These are phyloP conservation scores for Austropuccinia psidii DNA, from an alignment of 1,284 basidiomycete genomes.

Conservation along the genomic window DNA sequence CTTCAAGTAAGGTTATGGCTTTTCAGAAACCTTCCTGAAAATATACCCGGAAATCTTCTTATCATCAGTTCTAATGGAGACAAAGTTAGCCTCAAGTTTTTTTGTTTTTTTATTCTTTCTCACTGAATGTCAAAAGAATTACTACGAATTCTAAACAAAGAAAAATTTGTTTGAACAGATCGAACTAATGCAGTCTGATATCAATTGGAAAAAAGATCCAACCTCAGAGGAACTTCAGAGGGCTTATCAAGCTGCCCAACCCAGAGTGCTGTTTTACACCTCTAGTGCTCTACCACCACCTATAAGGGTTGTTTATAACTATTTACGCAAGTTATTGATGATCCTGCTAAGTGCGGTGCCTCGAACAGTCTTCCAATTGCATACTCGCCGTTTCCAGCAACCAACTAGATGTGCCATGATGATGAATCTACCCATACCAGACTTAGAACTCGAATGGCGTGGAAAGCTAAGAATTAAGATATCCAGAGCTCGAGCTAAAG, in stretches of 20 bases:
- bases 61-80: not conserved
- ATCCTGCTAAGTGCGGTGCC: not conserved
- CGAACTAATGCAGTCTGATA: not conserved
- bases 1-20: slow-evolving; percentile 8
- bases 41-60: not conserved
- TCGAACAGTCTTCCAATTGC: not conserved
- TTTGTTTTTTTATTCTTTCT: not conserved
- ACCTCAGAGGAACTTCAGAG: not conserved
- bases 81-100: not conserved
- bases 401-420: not conserved
- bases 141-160: no score
- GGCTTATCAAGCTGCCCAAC: not conserved
- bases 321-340: not conserved
- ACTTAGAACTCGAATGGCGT: not conserved
- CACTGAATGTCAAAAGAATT: no score
- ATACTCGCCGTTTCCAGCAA: not conserved
- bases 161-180: not conserved
- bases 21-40: not conserved
- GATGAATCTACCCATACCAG: not conserved
- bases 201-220: not conserved
- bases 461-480: not conserved
- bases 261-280: not conserved
- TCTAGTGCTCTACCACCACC: not conserved
- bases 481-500: not conserved
- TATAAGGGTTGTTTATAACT: not conserved